phyloP scores from a whole-genome alignment of 1,139 yeast species.

The Blastobotrys persicus region DNA sequence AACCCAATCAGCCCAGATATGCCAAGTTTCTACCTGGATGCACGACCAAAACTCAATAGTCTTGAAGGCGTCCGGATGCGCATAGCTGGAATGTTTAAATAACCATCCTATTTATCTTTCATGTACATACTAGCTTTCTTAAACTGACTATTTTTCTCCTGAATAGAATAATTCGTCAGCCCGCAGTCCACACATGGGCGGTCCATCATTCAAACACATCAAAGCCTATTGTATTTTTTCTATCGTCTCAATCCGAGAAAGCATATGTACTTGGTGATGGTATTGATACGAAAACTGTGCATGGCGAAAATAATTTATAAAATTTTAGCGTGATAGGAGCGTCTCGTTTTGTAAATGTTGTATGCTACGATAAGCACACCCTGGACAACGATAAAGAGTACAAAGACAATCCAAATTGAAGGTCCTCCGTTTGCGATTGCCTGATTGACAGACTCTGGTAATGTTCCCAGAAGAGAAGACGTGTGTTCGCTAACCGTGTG shows the following conservation, averaged over 20 bases:
- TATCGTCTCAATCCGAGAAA: no score
- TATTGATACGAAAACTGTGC: no score
- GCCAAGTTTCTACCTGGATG: slow-evolving; percentile 78
- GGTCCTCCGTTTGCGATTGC: slow-evolving; percentile 34
- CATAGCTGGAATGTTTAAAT: slow-evolving; percentile 38
- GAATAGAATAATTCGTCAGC: no score
- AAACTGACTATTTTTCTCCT: no score
- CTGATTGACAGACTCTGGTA: slow-evolving; percentile 31
- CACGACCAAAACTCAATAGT: slow-evolving; percentile 81
- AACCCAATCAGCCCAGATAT: slow-evolving; percentile 44
- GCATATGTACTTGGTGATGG: neutral
- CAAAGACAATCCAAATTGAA: slow-evolving; percentile 30
- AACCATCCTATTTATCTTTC: neutral
- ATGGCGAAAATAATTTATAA: slow-evolving; percentile 19
- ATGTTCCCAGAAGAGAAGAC: slow-evolving; percentile 27
- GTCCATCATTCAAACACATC: no score
- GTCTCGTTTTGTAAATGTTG: slow-evolving; percentile 30
- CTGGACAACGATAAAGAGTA: slow-evolving; percentile 31
- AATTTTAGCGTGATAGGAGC: slow-evolving; percentile 34
- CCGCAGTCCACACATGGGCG: no score
- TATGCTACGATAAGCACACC: slow-evolving; percentile 31
- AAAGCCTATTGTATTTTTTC: no score
- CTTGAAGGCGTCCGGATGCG: slow-evolving; percentile 79
- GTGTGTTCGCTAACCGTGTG: slow-evolving; percentile 30
- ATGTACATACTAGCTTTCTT: neutral